Base-by-base conservation (phyloP, 352 stramenopile species). In the Phytopythium litorale region DNA sequence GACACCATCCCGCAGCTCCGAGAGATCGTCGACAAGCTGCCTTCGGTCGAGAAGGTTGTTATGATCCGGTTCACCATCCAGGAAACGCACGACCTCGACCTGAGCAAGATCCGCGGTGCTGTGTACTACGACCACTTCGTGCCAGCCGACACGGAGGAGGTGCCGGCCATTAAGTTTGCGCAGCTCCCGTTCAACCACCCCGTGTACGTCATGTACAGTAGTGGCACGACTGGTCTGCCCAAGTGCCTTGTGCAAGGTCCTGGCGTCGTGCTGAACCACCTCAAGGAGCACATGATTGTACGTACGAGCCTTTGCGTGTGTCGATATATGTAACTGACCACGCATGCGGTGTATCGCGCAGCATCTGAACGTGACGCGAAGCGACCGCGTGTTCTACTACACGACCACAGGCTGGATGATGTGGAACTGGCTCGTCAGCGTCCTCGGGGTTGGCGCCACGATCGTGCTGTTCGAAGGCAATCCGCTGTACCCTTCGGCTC, bases 121-220 rank as follows among this genome's bases (percentile, higher is more conserved):
- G 57, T 84, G 25, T 89, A 88, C 66, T 63, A 80, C 13, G 81
- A 91, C 60, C 58, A 60, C 7, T 90, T 89, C 37, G 54, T 92
- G 52, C 57, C 64, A 9, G 38, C 78, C n/a, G 54, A 52, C 5
- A 25, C 37, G 4, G 64, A 73, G 2, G 64, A 71, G 51, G 38
- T 71, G 5, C 40, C 58, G 33, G 55, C 56, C 11, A 89, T 94
- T 56, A 55, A 75, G 23, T 94, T 92, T 59, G 78, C 71, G 38
- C 81, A 91, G 57, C 60, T 93, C 21, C 80, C 84, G 33, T 96
- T 96, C 60, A 83, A 93, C 66, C 87, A 96, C 66, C 87, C 87
- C 4, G 81, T 93, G 50, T 93, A 92, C 66, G 75, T 94, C 64
- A 94, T 96, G 85, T 96, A 94, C 70, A 92, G 79, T 64, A 91